A percentile compares a stretch with the other conserved stretches of the same genome.
Conservation (phyloP, 106 monocot species). For the Dactylorhiza incarnata region DNA sequence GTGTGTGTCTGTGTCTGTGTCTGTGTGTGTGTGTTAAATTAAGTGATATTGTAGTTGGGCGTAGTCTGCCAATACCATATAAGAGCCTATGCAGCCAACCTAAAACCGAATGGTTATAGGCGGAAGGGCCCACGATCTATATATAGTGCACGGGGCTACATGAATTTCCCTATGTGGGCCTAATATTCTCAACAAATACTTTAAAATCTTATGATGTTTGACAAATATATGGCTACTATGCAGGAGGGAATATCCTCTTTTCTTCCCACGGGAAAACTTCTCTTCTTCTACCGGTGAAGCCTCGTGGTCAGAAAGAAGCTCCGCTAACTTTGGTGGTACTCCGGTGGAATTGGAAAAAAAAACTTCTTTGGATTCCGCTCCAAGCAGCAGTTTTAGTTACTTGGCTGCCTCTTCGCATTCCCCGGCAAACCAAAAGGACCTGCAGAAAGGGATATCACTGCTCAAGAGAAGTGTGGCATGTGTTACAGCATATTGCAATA, state of each 20-base stretch:
- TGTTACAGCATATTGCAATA: conserved; percentile 77
- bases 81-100: too few relatives aligned
- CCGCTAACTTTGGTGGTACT: conserved; percentile 76
- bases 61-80: too few relatives aligned
- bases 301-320: conserved; percentile 79
- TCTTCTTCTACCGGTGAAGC: conserved; percentile 64
- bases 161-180: too few relatives aligned
- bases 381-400: conserved; percentile 53
- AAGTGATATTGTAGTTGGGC: too few relatives aligned
- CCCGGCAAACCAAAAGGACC: conserved; percentile 61
- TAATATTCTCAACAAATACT: too few relatives aligned
- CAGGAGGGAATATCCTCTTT: conserved; percentile 92
- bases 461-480: conserved; percentile 95
- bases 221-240: conserved; percentile 4
- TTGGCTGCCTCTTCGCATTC: conserved; percentile 62
- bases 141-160: too few relatives aligned
- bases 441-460: conserved; percentile 91
- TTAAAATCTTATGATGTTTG: not conserved
- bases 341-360: conserved; percentile 81
- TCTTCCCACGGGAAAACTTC: conserved; percentile 71
- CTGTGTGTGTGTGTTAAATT: too few relatives aligned
- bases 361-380: conserved; percentile 34
- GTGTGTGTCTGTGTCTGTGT: too few relatives aligned
- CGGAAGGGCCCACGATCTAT: too few relatives aligned
- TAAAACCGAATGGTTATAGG: too few relatives aligned